Evolutionary conservation across 148 eudicot genomes (phyloP).

Genomic region (Camellia granthamiana): DNA sequence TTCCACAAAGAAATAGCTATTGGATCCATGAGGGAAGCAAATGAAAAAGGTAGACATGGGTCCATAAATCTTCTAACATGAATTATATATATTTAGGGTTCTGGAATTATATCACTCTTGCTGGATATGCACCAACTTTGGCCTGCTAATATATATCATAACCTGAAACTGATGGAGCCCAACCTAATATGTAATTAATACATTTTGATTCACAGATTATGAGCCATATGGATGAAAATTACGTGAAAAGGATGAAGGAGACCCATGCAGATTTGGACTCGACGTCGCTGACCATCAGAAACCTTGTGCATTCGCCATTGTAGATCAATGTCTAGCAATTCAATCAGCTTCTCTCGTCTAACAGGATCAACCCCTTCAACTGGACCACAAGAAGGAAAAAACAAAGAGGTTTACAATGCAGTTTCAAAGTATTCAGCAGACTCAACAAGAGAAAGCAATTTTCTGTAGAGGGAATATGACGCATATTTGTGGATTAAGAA

Average conservation of each 20-base stretch:
- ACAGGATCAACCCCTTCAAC: constrained; percentile 89
- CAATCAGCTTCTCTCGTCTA: constrained; percentile 79
- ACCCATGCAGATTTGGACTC: constrained; percentile 98
- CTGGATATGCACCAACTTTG: not conserved
- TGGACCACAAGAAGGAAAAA: constrained; percentile 26
- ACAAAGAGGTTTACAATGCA: not conserved
- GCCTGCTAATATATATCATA: too few species aligned
- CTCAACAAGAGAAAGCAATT: constrained; percentile 5
- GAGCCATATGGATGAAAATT: constrained; percentile 2
- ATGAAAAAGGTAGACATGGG: not conserved
- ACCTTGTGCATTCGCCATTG: constrained; percentile 99
- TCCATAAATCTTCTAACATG: not conserved
- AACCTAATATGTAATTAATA: not conserved
- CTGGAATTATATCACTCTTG: not conserved
- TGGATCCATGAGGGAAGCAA: not conserved
- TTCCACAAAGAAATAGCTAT: not conserved
- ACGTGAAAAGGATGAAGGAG: constrained; percentile 96
- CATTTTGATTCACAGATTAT: not conserved
- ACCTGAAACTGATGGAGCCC: not conserved
- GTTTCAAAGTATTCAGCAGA: not conserved
- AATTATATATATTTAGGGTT: not conserved
- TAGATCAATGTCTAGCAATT: constrained; percentile 84
- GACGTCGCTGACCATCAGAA: constrained; percentile 94
- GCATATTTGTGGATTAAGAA: not conserved
- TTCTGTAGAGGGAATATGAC: not conserved